Evolutionary conservation across 1,284 basidiomycete species (phyloP).

Genomic region (Malassezia slooffiae): DNA sequence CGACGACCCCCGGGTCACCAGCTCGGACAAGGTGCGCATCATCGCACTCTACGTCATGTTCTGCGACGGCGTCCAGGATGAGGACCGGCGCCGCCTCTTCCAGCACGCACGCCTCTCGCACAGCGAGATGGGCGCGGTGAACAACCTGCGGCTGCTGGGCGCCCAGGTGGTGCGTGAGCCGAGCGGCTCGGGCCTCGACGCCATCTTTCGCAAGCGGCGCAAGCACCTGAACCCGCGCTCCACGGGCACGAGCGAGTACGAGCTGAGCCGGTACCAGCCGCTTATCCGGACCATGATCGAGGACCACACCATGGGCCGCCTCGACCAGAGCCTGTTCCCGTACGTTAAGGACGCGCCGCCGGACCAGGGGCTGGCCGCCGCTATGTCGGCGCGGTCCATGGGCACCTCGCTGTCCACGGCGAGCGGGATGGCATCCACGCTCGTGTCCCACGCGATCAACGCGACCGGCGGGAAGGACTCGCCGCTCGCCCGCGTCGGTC

Average conservation of each 20-base stretch:
- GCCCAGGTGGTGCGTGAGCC: conserved; percentile 64
- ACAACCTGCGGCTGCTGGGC: conserved; percentile 73
- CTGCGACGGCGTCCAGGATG: conserved; percentile 92
- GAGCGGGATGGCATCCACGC: conserved; percentile 11
- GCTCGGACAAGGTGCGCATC: conserved; percentile 78
- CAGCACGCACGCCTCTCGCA: conserved; percentile 86
- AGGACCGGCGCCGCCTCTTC: conserved; percentile 83
- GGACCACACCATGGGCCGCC: conserved; percentile 68
- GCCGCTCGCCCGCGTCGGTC: conserved; percentile 19
- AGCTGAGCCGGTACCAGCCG: conserved; percentile 87
- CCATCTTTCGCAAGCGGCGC: conserved; percentile 52
- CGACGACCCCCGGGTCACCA: conserved; percentile 63
- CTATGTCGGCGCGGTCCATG: neutral
- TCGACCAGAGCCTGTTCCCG: conserved; percentile 72
- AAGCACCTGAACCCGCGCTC: conserved; percentile 57
- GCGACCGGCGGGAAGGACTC: conserved; percentile 18
- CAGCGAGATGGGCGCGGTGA: conserved; percentile 86
- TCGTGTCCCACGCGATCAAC: conserved; percentile 12
- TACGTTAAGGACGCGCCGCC: conserved; percentile 78
- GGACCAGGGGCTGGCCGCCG: conserved; percentile 29
- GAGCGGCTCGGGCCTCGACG: conserved; percentile 19
- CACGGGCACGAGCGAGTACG: conserved; percentile 63
- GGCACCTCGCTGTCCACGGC: conserved; percentile 4
- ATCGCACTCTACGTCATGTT: conserved; percentile 91
- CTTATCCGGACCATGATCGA: conserved; percentile 72